Base-by-base conservation (phyloP, 2,329 filamentous ascomycete genomes). In the Claviceps pazoutovae region DNA sequence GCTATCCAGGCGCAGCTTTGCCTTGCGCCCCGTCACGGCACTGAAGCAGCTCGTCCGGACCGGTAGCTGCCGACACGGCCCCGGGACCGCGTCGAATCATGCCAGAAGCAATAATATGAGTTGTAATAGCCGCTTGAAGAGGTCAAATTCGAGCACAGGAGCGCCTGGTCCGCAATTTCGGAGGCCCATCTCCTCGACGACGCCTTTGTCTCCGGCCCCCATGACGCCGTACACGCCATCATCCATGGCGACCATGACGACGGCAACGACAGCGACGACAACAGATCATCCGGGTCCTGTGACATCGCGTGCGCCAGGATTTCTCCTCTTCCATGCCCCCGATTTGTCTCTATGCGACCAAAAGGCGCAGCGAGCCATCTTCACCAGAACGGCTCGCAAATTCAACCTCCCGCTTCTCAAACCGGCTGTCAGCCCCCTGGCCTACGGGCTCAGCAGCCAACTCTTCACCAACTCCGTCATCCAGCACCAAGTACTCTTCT, bases 401-500 rank as follows among this genome's bases (percentile, higher is more conserved):
- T 67, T 63, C 48, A 53, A 56, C 39, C 64, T 73, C 46, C 71
- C 71, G 63, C 67, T 45, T n/a, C 46, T 79, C 7, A 67, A 71
- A 0, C 64, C 71, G 0, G 66, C 74, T 13, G 64, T 70, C 13
- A 68, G 67, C 3, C 66, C 74, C 2, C 62, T 70, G 2, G 61
- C 66, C 0, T 72, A 71, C 44, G 70, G 72, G 21, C 64, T 79
- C 6, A 74, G 73, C 3, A 66, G 67, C 42, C 72, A 76, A 49
- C 68, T 84, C 16, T 69, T 83, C 47, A 70, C 72, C 51, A 72
- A 74, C 52, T 83, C 79, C 30, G 67, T 81, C 26, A 60, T 66
- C 42, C 82, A 84, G 58, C 79, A 82, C 60, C 76, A 82, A 53
- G 64, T 79, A 23, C 69, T 84, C 50, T 84, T 82, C 68, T 73